phyloP scores from a whole-genome alignment of 768 basidiomycete species.

The Leccinellum luteum region DNA sequence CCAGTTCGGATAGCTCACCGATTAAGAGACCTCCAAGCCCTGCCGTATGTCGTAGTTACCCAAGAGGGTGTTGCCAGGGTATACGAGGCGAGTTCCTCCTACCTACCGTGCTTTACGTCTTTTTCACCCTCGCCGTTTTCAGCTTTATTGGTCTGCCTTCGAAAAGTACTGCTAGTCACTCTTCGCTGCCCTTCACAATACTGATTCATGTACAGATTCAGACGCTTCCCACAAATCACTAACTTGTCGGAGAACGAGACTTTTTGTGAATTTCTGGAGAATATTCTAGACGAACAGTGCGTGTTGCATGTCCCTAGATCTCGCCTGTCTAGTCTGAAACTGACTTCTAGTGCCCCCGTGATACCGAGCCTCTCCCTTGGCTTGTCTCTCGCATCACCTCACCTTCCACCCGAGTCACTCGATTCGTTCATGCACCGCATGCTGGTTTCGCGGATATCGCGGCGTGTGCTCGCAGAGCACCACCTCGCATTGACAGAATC shows the following conservation, averaged over 20 bases:
- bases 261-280: conserved; percentile 72
- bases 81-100: conserved; percentile 62
- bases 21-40: conserved; percentile 77
- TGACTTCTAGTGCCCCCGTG: conserved; percentile 56
- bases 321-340: conserved; percentile 6
- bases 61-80: conserved; percentile 81
- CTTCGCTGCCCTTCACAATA: conserved; percentile 1
- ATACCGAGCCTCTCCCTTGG: conserved; percentile 84
- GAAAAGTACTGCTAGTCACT: conserved; percentile 59
- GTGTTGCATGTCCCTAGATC: conserved; percentile 20
- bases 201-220: conserved; percentile 48
- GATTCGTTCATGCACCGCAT: conserved; percentile 90
- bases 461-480: conserved; percentile 86
- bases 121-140: background rate
- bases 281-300: conserved; percentile 74
- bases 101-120: background rate
- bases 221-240: conserved; percentile 69
- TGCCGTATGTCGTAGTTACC: conserved; percentile 85
- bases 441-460: conserved; percentile 86
- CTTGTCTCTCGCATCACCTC: conserved; percentile 78
- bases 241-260: conserved; percentile 70
- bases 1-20: conserved; percentile 88
- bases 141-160: conserved; percentile 88
- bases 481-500: conserved; percentile 78
- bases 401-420: conserved; percentile 72